These are phyloP conservation scores for Rhynchospora tenuis DNA, from an alignment of 176 grass and related monocot species.

Conservation along the genomic window DNA sequence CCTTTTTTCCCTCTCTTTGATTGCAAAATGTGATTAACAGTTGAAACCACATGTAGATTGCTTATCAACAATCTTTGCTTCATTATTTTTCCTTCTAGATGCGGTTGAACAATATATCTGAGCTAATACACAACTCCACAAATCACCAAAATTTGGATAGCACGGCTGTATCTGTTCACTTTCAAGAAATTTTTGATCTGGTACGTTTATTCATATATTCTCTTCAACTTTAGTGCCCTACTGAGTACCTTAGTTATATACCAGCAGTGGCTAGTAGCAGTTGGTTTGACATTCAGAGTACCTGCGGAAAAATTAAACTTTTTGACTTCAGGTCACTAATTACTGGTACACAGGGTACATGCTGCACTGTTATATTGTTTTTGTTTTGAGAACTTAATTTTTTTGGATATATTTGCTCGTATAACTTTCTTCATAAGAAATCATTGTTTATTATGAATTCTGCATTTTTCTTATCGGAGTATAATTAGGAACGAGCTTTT, in stretches of 20 bases:
- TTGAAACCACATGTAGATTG: background rate
- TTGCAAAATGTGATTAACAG: slow-evolving; percentile 6
- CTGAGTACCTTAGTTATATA: too few species aligned
- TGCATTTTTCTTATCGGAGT: background rate
- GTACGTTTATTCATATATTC: slow-evolving; percentile 44
- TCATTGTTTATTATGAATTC: background rate
- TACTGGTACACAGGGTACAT: background rate
- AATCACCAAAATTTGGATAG: slow-evolving; percentile 92
- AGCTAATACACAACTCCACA: slow-evolving; percentile 96
- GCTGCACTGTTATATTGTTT: background rate
- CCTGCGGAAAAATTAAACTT: background rate
- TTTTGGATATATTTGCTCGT: slow-evolving; percentile 8
- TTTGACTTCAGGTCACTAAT: background rate
- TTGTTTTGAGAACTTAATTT: slow-evolving; percentile 8
- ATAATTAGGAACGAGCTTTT: background rate
- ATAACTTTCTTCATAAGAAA: background rate
- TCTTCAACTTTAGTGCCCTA: background rate
- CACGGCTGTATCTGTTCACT: slow-evolving; percentile 81
- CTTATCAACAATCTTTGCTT: background rate
- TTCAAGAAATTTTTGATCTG: slow-evolving; percentile 98
- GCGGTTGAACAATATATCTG: slow-evolving; percentile 93
- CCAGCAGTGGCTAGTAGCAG: background rate
- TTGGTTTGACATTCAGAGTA: background rate
- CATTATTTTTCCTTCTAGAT: slow-evolving; percentile 44
- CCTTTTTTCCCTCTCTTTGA: background rate